phyloP scores from a whole-genome alignment of 371 early-diverging fungal species.

The Dinochytrium kinnereticum region DNA sequence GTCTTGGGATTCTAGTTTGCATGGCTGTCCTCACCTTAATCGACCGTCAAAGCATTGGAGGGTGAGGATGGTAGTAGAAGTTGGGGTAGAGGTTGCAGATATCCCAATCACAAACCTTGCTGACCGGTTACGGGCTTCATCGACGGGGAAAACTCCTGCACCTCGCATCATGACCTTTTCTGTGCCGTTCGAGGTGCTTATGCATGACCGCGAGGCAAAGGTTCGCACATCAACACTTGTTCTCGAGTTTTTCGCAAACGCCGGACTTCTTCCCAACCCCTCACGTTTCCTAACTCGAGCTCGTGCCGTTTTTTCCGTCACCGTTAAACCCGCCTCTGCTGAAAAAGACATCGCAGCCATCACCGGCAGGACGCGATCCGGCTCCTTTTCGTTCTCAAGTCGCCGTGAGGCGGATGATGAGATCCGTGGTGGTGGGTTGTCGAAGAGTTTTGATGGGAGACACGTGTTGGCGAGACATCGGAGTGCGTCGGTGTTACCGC shows the following conservation, averaged over 20 bases:
- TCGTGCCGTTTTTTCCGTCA: neutral
- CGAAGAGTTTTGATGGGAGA: neutral
- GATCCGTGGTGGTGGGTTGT: neutral
- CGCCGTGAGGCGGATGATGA: neutral
- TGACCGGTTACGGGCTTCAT: neutral
- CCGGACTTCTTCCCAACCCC: constrained; percentile 8
- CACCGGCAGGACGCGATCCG: constrained; percentile 4
- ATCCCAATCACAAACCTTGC: neutral
- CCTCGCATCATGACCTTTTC: constrained; percentile 21
- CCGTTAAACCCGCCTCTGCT: neutral
- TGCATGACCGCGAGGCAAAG: constrained; percentile 41
- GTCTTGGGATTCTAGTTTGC: constrained; percentile 86
- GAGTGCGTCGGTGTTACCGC: neutral
- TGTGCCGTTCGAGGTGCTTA: constrained; percentile 36
- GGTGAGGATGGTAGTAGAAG: constrained; percentile 33
- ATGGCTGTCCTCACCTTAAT: constrained; percentile 76
- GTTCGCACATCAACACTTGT: constrained; percentile 25
- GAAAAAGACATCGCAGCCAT: neutral
- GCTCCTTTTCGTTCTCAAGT: constrained; percentile 2
- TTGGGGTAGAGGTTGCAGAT: constrained; percentile 37
- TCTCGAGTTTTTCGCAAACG: constrained; percentile 15
- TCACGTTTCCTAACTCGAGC: neutral
- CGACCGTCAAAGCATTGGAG: constrained; percentile 61
- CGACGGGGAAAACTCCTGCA: neutral
- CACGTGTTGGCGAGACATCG: neutral